Conservation (phyloP, 768 basidiomycete genomes). For the Chalciporus piperatus region DNA sequence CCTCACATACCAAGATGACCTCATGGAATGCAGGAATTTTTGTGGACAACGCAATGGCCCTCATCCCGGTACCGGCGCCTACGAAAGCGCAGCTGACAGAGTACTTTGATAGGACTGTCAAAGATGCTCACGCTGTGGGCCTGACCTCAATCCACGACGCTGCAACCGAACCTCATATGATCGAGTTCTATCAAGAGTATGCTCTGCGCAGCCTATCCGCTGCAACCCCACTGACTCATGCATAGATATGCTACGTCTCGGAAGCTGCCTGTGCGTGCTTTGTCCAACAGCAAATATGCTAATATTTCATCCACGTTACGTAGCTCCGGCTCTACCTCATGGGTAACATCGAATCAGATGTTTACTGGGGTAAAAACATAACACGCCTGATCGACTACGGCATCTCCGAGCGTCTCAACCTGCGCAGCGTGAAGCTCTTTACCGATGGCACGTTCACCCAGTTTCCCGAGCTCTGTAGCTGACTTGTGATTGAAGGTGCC, state of each 20-base stretch:
- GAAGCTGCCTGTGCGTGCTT: slow-evolving; percentile 58
- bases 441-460: slow-evolving; percentile 55
- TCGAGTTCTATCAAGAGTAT: slow-evolving; percentile 66
- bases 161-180: slow-evolving; percentile 41
- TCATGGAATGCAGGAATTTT: slow-evolving; percentile 52
- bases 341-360: slow-evolving; percentile 48
- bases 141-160: slow-evolving; percentile 91
- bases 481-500: slow-evolving; percentile 51
- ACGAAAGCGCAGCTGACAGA: slow-evolving; percentile 50
- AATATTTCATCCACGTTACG: background rate
- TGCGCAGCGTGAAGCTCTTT: slow-evolving; percentile 71
- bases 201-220: background rate
- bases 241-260: slow-evolving; percentile 65
- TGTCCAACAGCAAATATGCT: background rate
- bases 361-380: slow-evolving; percentile 66
- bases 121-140: slow-evolving; percentile 73
- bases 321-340: slow-evolving; percentile 64
- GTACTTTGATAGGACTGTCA: slow-evolving; percentile 64
- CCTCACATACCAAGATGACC: background rate
- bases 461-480: background rate
- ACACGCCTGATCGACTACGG: slow-evolving; percentile 62
- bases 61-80: slow-evolving; percentile 67
- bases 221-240: slow-evolving; percentile 1
- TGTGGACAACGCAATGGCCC: slow-evolving; percentile 82
- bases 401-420: slow-evolving; percentile 47